Percentiles rank a stretch among this genome's conserved stretches.
Conservation (phyloP, 106 monocot species). For the Chionographis japonica region DNA sequence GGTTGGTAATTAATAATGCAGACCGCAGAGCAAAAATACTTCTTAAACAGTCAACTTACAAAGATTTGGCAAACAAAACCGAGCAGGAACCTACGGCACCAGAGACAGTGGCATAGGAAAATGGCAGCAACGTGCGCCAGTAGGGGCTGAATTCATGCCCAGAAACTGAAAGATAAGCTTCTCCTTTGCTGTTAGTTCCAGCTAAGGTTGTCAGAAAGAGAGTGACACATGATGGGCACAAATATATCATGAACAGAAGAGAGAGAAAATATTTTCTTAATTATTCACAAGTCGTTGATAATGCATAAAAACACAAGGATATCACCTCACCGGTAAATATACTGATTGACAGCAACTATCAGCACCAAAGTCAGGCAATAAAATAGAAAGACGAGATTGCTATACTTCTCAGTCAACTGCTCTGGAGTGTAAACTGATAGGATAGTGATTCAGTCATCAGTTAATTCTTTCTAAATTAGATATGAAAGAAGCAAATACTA, state of each 20-base stretch:
- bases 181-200: constrained; percentile 65
- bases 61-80: constrained; percentile 93
- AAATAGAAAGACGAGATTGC: constrained; percentile 76
- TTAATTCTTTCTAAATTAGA: neutral
- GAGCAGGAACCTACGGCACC: constrained; percentile 97
- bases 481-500: neutral
- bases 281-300: neutral
- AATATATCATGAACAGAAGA: neutral
- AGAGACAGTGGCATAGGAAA: constrained; percentile 91
- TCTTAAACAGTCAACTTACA: constrained; percentile 44
- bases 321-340: constrained; percentile 71
- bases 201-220: constrained; percentile 7
- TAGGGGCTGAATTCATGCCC: constrained; percentile 46
- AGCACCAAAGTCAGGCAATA: constrained; percentile 76
- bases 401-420: constrained; percentile 75
- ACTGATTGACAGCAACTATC: constrained; percentile 68
- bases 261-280: neutral
- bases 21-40: neutral
- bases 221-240: neutral
- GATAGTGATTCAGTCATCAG: constrained; percentile 10
- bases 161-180: constrained; percentile 37
- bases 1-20: neutral
- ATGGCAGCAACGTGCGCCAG: constrained; percentile 80
- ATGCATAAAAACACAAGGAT: neutral
- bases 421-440: constrained; percentile 87